Percentiles rank a stretch among this genome's conserved stretches.
Conservation (phyloP, 176 grass and related monocot genomes). For the Oryza punctata region DNA sequence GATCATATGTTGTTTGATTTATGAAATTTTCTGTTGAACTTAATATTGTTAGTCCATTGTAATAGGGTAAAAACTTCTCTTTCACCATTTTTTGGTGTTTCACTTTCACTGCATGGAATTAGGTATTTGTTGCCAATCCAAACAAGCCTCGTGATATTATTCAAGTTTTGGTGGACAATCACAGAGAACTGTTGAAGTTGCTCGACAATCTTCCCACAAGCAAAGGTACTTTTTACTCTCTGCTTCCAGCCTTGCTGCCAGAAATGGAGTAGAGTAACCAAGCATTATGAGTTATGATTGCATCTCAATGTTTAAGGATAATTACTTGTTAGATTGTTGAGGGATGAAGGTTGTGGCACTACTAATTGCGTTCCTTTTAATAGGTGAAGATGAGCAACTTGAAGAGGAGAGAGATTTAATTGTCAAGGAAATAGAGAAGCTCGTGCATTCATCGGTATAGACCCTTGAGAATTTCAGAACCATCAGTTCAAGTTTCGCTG, state of each 20-base stretch:
- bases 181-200: constrained; percentile 77
- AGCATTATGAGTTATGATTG: not conserved
- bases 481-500: not conserved
- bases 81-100: constrained; percentile 25
- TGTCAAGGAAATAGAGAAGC: constrained; percentile 78
- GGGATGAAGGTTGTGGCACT: not conserved
- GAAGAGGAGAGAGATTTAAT: constrained; percentile 87
- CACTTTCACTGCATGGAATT: constrained; percentile 35
- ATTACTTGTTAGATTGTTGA: constrained; percentile 10
- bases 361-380: constrained; percentile 6
- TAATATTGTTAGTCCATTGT: not conserved
- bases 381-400: constrained; percentile 97
- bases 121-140: constrained; percentile 99
- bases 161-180: constrained; percentile 68
- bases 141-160: constrained; percentile 82
- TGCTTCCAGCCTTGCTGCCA: constrained; percentile 2
- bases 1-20: constrained; percentile 4
- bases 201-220: constrained; percentile 79
- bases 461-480: not conserved
- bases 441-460: constrained; percentile 45
- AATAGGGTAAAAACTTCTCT: not conserved
- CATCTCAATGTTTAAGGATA: constrained; percentile 5
- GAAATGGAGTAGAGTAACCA: constrained; percentile 9
- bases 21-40: not conserved
- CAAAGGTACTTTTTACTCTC: constrained; percentile 59